Base-by-base conservation (phyloP, 371 early-diverging fungal species). In the Mucor sp. region DNA sequence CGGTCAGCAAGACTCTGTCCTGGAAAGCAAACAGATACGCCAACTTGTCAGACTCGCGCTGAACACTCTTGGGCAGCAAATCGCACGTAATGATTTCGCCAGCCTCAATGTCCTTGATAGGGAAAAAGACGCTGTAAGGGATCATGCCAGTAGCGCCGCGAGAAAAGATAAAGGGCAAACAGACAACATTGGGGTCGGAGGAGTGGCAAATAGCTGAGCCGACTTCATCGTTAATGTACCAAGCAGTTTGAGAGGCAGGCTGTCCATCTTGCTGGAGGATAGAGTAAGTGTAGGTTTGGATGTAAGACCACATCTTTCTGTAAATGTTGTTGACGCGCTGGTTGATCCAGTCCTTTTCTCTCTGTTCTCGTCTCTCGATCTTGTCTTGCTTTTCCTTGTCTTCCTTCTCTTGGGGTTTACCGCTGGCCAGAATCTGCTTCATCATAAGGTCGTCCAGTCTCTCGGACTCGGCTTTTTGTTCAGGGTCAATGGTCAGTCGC, bases 121-220 rank as follows among this genome's bases (percentile, higher is more conserved):
- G 86, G 71, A 81, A 88, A 55, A 88, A 70, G 57, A 88, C 82
- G 58, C 85, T 86, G 60, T 88, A 88, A 17, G 88, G 86, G 41
- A 88, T 85, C 61, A 86, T 85, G 15, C 73, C 76, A 9, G 60
- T 68, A 4, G 75, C 72, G 3, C 88, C 86, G 14, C 86, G 84
- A 25, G 86, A 84, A 62, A 85, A 88, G 72, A 88, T 84, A 62
- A 88, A 88, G 7, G 88, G 88, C 5, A 82, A 58, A 68, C 83
- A 84, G 58, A 77, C 64, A 7, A 85, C 76, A 66, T 86, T 86
- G 58, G 88, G 88, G 1, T 78, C 74, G 15, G 79, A 75, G 0
- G 88, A 85, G 59, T 88, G 88, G 28, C 76, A 67, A 32, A 88
- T 68, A 3, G 88, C 82, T 4, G 88, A 88, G 64, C 88, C 88